These are phyloP conservation scores for Rhizoclosmatium globosum DNA, from an alignment of 192 early-diverging fungal genomes.

Conservation along the genomic window DNA sequence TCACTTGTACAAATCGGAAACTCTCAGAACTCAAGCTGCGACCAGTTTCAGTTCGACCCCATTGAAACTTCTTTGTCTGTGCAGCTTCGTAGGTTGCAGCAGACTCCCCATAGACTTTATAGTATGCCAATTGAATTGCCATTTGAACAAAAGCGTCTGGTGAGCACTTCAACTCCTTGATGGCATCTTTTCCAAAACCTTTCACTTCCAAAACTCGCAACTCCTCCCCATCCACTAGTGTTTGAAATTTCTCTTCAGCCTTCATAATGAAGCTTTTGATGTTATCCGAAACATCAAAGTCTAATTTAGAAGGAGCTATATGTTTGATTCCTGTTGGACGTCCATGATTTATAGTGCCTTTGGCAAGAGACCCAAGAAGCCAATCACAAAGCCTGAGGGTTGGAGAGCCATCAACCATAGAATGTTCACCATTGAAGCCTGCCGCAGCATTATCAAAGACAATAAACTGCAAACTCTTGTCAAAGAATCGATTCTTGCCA, in stretches of 20 bases:
- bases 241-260: constrained; percentile 81
- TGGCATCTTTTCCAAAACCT: constrained; percentile 90
- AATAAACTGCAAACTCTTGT: constrained; percentile 95
- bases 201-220: constrained; percentile 80
- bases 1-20: constrained; percentile 80
- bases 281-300: constrained; percentile 72
- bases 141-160: constrained; percentile 72
- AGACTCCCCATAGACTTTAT: constrained; percentile 79
- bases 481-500: constrained; percentile 96
- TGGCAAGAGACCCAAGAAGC: constrained; percentile 62
- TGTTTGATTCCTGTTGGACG: constrained; percentile 61
- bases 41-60: constrained; percentile 94
- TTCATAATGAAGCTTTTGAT: constrained; percentile 67
- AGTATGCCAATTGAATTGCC: constrained; percentile 96
- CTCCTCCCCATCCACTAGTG: constrained; percentile 77
- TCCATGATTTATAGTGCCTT: constrained; percentile 81
- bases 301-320: constrained; percentile 70
- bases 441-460: constrained; percentile 97
- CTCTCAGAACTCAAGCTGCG: constrained; percentile 79
- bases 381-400: constrained; percentile 89
- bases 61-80: constrained; percentile 87
- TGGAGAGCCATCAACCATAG: constrained; percentile 90
- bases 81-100: constrained; percentile 93
- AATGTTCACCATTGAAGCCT: constrained; percentile 88
- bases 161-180: constrained; percentile 74